phyloP scores from a whole-genome alignment of 2,329 filamentous ascomycete genomes.

The Aureobasidium sp. region DNA sequence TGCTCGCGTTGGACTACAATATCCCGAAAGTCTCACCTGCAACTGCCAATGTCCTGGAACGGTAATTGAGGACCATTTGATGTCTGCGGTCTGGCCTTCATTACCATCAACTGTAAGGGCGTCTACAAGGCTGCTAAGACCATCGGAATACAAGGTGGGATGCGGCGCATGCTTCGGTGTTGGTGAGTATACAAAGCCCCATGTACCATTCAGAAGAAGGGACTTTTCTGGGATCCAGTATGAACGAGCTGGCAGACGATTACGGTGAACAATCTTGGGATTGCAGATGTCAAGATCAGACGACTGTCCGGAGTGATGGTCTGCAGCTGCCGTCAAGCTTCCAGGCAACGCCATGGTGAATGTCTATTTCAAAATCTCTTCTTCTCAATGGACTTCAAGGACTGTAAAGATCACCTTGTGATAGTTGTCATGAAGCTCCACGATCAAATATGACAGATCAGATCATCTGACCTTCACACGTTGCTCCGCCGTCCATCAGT shows the following conservation, averaged over 20 bases:
- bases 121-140: conserved; percentile 3
- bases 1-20: conserved; percentile 31
- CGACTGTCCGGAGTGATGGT: conserved; percentile 10
- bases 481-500: neutral
- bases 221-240: conserved; percentile 18
- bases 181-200: conserved; percentile 49
- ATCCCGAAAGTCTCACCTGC: conserved; percentile 26
- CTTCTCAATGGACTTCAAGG: neutral
- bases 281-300: conserved; percentile 11
- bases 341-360: neutral
- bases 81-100: neutral
- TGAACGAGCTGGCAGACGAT: conserved; percentile 17
- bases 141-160: conserved; percentile 20
- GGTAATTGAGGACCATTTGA: conserved; percentile 9
- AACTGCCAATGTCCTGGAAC: conserved; percentile 23
- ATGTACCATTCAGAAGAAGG: conserved; percentile 45
- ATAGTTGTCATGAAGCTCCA: neutral
- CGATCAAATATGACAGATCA: neutral
- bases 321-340: neutral
- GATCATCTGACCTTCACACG: conserved; percentile 4
- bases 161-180: conserved; percentile 43
- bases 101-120: neutral
- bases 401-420: neutral
- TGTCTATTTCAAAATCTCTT: neutral
- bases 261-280: conserved; percentile 20